phyloP scores from a whole-genome alignment of 192 early-diverging fungal genomes.

The Coemansia sp. region DNA sequence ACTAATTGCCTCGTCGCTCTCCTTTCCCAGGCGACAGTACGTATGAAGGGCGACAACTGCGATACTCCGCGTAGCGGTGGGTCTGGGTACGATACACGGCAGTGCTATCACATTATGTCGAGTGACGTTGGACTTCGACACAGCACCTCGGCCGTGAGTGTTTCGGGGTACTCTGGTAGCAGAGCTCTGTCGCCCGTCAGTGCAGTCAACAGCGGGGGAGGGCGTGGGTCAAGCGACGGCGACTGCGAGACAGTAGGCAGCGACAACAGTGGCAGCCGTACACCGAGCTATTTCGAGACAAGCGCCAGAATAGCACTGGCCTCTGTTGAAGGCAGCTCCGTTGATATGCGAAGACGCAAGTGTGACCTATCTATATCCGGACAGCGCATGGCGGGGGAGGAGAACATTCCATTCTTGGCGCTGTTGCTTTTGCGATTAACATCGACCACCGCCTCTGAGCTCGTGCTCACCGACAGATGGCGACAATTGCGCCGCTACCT shows the following conservation, averaged over 20 bases:
- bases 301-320: background rate
- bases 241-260: conserved; percentile 13
- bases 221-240: conserved; percentile 18
- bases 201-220: background rate
- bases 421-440: conserved; percentile 8
- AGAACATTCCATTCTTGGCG: conserved; percentile 22
- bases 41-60: background rate
- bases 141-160: background rate
- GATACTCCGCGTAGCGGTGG: background rate
- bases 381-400: conserved; percentile 1
- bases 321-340: background rate
- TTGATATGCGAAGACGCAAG: background rate
- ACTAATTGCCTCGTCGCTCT: background rate
- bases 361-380: too few relatives aligned
- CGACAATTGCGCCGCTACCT: background rate
- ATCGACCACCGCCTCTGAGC: background rate
- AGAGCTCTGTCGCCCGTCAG: background rate
- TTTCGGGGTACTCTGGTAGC: background rate
- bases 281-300: conserved; percentile 2
- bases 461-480: background rate
- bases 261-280: conserved; percentile 1
- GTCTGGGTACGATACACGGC: background rate
- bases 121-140: background rate
- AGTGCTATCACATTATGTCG: background rate
- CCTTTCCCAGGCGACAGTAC: background rate